Percentiles rank a stretch among this genome's conserved stretches.
phyloP scores from a whole-genome alignment of 2,329 filamentous ascomycete species.

The Pezicula carpinea region DNA sequence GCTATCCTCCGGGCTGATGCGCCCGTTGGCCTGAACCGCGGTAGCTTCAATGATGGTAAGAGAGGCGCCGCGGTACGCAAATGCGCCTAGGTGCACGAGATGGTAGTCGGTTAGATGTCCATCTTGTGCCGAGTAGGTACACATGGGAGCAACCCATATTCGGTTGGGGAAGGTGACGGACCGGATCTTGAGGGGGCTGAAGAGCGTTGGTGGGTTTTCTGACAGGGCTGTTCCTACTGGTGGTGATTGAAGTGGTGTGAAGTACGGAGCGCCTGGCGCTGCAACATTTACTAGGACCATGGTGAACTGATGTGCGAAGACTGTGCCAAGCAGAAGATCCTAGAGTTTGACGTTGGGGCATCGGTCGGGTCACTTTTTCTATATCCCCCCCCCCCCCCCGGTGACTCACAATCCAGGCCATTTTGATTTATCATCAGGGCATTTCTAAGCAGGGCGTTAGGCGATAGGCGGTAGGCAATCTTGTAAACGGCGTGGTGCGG shows the following conservation, averaged over 20 bases:
- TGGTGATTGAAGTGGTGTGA: slow-evolving; percentile 25
- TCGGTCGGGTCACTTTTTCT: no score
- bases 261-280: slow-evolving; percentile 24
- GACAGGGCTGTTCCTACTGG: slow-evolving; percentile 25
- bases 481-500: no score
- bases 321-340: no score
- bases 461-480: no score
- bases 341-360: no score
- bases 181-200: slow-evolving; percentile 40
- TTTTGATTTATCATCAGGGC: no score
- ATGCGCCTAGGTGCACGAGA: slow-evolving; percentile 26
- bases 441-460: no score
- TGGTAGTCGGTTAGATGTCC: slow-evolving; percentile 30
- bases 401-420: no score
- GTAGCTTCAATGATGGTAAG: slow-evolving; percentile 31
- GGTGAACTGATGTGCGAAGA: no score
- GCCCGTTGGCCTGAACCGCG: slow-evolving; percentile 27
- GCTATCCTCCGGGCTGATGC: slow-evolving; percentile 26
- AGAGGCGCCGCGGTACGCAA: slow-evolving; percentile 28
- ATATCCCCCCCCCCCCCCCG: no score
- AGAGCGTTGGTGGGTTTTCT: slow-evolving; percentile 31
- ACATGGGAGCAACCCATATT: slow-evolving; percentile 40
- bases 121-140: slow-evolving; percentile 32
- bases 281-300: slow-evolving; percentile 10
- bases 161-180: slow-evolving; percentile 41